Evolutionary conservation across 2,329 filamentous ascomycete species (phyloP).

Genomic region (Emergomyces pasteurianus): DNA sequence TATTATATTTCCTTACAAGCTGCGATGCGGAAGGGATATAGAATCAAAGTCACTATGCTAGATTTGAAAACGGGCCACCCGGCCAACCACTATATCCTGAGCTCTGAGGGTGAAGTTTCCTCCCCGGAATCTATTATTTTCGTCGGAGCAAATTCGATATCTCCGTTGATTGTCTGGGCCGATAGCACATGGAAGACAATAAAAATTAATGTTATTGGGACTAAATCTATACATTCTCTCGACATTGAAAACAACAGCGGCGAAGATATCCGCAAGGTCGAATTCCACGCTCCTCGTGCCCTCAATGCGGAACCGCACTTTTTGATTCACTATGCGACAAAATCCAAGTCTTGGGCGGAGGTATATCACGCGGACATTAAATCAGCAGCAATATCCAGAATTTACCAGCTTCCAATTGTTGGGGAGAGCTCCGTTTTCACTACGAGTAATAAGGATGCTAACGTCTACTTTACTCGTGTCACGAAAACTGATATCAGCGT

Average conservation of each 20-base stretch:
- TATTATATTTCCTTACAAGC: conserved; percentile 66
- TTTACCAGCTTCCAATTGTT: conserved; percentile 65
- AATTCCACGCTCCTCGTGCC: conserved; percentile 61
- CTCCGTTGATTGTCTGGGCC: conserved; percentile 33
- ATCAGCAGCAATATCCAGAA: conserved; percentile 56
- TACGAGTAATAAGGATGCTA: conserved; percentile 61
- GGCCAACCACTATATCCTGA: conserved; percentile 57
- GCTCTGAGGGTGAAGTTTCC: conserved; percentile 59
- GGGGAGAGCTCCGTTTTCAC: conserved; percentile 64
- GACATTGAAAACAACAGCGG: conserved; percentile 29
- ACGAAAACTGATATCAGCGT: conserved; percentile 62
- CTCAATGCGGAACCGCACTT: conserved; percentile 68
- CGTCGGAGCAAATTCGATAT: conserved; percentile 28
- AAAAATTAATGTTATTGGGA: conserved; percentile 35
- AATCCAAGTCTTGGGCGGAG: conserved; percentile 62
- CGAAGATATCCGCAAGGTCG: conserved; percentile 42
- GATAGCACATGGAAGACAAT: conserved; percentile 33
- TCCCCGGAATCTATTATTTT: conserved; percentile 29
- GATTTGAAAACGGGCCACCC: conserved; percentile 63
- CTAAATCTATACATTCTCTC: conserved; percentile 28
- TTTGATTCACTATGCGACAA: conserved; percentile 66
- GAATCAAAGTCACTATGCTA: conserved; percentile 61
- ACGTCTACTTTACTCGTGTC: conserved; percentile 80
- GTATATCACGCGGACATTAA: conserved; percentile 73
- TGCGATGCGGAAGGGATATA: conserved; percentile 55